phyloP scores from a whole-genome alignment of 139 green algal species.

The Micromonas pusilla region DNA sequence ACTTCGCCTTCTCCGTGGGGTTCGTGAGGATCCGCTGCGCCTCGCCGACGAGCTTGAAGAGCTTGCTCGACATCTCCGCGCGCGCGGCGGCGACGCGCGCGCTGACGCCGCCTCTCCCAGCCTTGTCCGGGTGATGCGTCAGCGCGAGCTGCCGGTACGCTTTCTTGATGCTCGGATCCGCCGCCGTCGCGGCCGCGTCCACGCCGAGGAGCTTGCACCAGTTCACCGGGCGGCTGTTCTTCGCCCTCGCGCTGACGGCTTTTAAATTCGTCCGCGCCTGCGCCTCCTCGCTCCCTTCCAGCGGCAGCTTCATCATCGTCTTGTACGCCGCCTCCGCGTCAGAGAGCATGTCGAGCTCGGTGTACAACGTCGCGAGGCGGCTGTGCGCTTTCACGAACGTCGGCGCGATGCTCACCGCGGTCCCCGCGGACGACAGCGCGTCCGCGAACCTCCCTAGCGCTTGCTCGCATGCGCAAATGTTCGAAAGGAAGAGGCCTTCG shows the following conservation, averaged over 20 bases:
- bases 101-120: neutral
- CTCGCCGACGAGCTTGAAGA: slow-evolving; percentile 12
- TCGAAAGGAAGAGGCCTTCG: slow-evolving; percentile 14
- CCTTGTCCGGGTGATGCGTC: slow-evolving; percentile 15
- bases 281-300: neutral
- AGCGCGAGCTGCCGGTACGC: slow-evolving; percentile 11
- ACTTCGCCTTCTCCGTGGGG: neutral
- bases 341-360: slow-evolving; percentile 11
- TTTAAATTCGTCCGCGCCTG: neutral
- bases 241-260: neutral
- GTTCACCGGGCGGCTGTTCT: neutral
- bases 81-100: neutral
- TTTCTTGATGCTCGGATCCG: slow-evolving; percentile 19
- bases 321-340: slow-evolving; percentile 8
- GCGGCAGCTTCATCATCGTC: neutral
- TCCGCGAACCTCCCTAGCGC: neutral
- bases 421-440: neutral
- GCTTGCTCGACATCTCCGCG: neutral
- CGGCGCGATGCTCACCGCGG: neutral
- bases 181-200: neutral
- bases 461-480: slow-evolving; percentile 27
- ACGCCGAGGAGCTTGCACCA: slow-evolving; percentile 3
- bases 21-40: neutral
- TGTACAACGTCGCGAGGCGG: slow-evolving; percentile 8
- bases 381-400: slow-evolving; percentile 6